Percentiles rank a stretch among this genome's conserved stretches.
These are phyloP conservation scores for Conticribra guillardii DNA, from an alignment of 108 stramenopile species.

Conservation along the genomic window DNA sequence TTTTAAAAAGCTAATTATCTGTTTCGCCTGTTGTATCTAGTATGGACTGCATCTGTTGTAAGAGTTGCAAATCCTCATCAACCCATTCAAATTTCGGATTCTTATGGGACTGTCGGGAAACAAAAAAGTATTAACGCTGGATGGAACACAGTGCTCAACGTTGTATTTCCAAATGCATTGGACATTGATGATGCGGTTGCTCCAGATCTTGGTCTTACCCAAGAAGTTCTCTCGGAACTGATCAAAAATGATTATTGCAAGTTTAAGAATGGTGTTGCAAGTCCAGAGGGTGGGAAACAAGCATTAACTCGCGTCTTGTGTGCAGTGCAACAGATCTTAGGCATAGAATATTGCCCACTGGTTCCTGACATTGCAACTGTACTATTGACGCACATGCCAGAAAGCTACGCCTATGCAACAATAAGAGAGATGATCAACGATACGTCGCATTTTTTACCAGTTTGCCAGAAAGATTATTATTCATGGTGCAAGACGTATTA, in stretches of 20 bases:
- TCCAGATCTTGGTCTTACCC: conserved; percentile 46
- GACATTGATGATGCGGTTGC: conserved; percentile 39
- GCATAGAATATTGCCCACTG: conserved; percentile 72
- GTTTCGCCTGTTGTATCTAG: conserved; percentile 6
- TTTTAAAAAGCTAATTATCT: neutral
- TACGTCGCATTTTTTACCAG: conserved; percentile 63
- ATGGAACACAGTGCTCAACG: conserved; percentile 56
- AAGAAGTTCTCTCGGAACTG: conserved; percentile 27
- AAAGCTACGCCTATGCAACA: conserved; percentile 76
- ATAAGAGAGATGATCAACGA: conserved; percentile 75
- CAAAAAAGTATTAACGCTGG: conserved; percentile 32
- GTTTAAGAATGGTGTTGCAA: neutral
- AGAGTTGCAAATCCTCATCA: conserved; percentile 66
- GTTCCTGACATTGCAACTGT: conserved; percentile 59
- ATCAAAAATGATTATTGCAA: conserved; percentile 28
- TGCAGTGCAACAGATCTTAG: conserved; percentile 60
- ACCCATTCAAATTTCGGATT: conserved; percentile 47
- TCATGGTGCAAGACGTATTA: conserved; percentile 69
- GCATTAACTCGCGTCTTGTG: conserved; percentile 58
- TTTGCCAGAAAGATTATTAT: conserved; percentile 60
- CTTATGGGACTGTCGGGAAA: conserved; percentile 69
- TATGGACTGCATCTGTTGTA: conserved; percentile 80
- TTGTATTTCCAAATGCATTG: conserved; percentile 31
- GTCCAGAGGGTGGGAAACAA: conserved; percentile 14
- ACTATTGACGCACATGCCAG: conserved; percentile 64